These are phyloP conservation scores for Arabis hirsuta DNA, from an alignment of 345 rosid species.

Conservation along the genomic window DNA sequence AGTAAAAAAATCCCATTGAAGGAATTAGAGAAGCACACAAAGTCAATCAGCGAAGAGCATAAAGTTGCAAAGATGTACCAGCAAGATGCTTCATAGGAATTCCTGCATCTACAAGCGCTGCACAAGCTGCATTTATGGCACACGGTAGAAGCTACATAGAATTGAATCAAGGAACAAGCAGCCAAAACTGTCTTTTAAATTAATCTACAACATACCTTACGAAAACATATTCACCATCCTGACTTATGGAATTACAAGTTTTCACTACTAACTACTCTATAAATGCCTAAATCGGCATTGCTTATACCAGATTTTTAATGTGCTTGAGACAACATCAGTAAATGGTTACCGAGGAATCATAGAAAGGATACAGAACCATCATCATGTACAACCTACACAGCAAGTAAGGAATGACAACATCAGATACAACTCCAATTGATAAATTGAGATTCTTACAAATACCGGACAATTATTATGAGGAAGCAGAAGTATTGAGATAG, in stretches of 20 bases:
- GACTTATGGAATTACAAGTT: constrained; percentile 2
- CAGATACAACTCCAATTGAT: constrained; percentile 7
- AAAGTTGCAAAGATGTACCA: constrained; percentile 49
- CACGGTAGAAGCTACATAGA: constrained; percentile 77
- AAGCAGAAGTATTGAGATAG: background rate
- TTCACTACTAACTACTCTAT: background rate
- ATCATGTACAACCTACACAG: constrained; percentile 77
- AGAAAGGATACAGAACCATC: constrained; percentile 92
- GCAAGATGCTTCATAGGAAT: constrained; percentile 95
- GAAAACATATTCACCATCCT: background rate
- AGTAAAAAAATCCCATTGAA: constrained; percentile 9
- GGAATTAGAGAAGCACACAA: constrained; percentile 13
- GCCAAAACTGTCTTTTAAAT: background rate
- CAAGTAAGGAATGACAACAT: constrained; percentile 19
- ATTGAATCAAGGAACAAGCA: constrained; percentile 51
- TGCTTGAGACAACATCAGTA: constrained; percentile 9
- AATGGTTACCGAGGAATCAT: background rate
- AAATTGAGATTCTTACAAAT: background rate
- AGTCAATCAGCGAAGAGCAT: background rate
- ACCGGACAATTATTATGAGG: background rate
- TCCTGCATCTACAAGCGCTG: constrained; percentile 97
- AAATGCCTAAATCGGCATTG: background rate
- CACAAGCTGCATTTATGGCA: constrained; percentile 94
- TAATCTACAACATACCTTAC: background rate
- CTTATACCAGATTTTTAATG: background rate